Base-by-base conservation (phyloP, 176 grass and related monocot genomes). In the Phyllostachys edulis region DNA sequence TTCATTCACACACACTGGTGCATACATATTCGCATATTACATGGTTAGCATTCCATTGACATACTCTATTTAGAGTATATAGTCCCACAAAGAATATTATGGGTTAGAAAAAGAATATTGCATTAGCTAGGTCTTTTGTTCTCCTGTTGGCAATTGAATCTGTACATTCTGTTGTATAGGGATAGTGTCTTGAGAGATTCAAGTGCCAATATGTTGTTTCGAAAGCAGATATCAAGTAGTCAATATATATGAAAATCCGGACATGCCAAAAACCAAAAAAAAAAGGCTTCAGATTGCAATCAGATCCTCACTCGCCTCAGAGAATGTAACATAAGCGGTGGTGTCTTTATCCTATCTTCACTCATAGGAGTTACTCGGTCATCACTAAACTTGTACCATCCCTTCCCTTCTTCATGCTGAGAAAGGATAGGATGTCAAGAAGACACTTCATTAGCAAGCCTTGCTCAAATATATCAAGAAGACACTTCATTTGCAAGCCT, bases 341-440 rank as follows among this genome's bases (percentile, higher is more conserved):
- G 71, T n/a, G 93, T 92, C 86, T 93, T 95, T 57, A 98, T 87
- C 32, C 29, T 85, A 38, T 94, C 83, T 87, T 98, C 91, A 17
- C 76, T 84, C 47, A 94, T 85, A 73, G 89, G 87, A 52, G 75
- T 75, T 41, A 98, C 93, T 14, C 52, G 85, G 21, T 85, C 82
- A 79, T 98, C 96, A 90, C 95, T 91, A 38, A 98, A 98, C 57
- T 98, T 87, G n/a, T 95, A 90, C 96, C 96, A 94, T 39, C 80
- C 85, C 40, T 87, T 96, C 80, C 78, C 91, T 89, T 80, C 82
- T 80, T 90, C 91, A 49, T 98, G 85, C 91, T 98, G 79, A 85
- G 67, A 63, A 87, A 47, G 14, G 80, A 23, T 54, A 69, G 69
- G 16, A 79, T 81, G 76, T 87, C 69, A 79, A 80, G 45, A 7